Evolutionary conservation across 805 yeast genomes (phyloP), one percentile per base, ranked within the genome.

Genomic region (Saccharomycopsis fibuligera): DNA sequence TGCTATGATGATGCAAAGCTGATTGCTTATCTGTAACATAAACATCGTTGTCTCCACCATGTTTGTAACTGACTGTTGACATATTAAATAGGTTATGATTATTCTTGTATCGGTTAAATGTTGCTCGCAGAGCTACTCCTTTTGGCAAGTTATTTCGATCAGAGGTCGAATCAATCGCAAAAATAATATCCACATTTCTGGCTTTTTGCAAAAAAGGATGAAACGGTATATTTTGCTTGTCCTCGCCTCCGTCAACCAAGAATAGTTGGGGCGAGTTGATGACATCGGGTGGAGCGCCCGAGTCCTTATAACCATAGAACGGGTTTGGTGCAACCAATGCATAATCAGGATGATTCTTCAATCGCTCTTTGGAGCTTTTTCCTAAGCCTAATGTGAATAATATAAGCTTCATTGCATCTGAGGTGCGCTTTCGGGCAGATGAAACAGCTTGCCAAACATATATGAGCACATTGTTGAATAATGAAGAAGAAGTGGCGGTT

Each of bases 191-290:
- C 19, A 83, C 68, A 17, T 68, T 62, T 54, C 93, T 70, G 40
- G 75, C 74, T 4, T 78, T 76, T 55, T 81, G 83, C 24, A 83
- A 58, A 44, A 86, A 68, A 2, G 91, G 86, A 27, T 73, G 66
- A 35, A 82, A 62, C 0, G 95, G 93, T 16, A 86, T 69, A 58
- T 83, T 83, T 62, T 83, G 88, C 6, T 72, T 69, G 61, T 85
- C 91, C 61, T 81, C 87, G 29, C 93, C 95, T 38, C 95, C 95
- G 60, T 86, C 95, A 27, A 78, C 87, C 51, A 86, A 55, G 49
- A 65, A 68, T n/a, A 70, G 50, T 35, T 60, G 62, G 47, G 63
- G 63, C 2, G 66, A 59, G 2, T 56, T 47, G 21, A 64, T 60
- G 31, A 59, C 58, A n/a, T 58, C 57, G 10, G 6, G 54, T 10